Evolutionary conservation across 768 basidiomycete genomes (phyloP).

Genomic region (Leucocoprinus leucothites): DNA sequence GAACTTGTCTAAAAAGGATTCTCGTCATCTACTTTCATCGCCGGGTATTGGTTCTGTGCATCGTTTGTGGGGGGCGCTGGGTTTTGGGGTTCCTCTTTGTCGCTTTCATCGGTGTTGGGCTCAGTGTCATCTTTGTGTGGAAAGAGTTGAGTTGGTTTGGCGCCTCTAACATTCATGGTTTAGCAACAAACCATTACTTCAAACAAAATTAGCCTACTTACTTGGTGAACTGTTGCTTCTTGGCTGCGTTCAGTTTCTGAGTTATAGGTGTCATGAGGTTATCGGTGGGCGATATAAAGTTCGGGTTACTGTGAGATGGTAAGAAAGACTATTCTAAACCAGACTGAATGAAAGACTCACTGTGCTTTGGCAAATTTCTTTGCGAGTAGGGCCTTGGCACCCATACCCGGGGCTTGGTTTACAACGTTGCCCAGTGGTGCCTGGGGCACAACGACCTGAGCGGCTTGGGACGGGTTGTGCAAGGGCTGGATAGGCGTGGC

Average conservation of each 20-base stretch:
- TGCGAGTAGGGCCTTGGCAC: conserved; percentile 87
- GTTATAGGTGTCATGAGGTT: conserved; percentile 92
- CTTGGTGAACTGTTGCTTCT: conserved; percentile 94
- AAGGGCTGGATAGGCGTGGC: conserved; percentile 71
- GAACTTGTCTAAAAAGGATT: conserved; percentile 60
- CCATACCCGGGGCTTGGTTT: conserved; percentile 67
- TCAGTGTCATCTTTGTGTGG: conserved; percentile 39
- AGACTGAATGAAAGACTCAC: conserved; percentile 43
- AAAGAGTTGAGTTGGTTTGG: conserved; percentile 64
- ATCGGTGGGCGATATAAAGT: conserved; percentile 91
- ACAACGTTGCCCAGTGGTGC: conserved; percentile 71
- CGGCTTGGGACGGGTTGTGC: conserved; percentile 82
- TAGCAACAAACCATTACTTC: conserved; percentile 5
- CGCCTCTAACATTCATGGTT: conserved; percentile 37
- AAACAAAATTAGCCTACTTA: conserved; percentile 33
- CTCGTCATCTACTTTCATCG: conserved; percentile 53
- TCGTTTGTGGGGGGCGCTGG: neutral
- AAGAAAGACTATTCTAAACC: conserved; percentile 8
- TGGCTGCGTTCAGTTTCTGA: conserved; percentile 86
- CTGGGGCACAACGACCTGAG: conserved; percentile 73
- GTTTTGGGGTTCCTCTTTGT: conserved; percentile 10
- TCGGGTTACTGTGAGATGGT: conserved; percentile 63
- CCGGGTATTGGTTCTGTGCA: conserved; percentile 21
- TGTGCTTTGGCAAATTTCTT: conserved; percentile 90
- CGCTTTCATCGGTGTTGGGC: conserved; percentile 36